Evolutionary conservation across 2,329 filamentous ascomycete genomes (phyloP).

Genomic region (Colletotrichum tofieldiae): DNA sequence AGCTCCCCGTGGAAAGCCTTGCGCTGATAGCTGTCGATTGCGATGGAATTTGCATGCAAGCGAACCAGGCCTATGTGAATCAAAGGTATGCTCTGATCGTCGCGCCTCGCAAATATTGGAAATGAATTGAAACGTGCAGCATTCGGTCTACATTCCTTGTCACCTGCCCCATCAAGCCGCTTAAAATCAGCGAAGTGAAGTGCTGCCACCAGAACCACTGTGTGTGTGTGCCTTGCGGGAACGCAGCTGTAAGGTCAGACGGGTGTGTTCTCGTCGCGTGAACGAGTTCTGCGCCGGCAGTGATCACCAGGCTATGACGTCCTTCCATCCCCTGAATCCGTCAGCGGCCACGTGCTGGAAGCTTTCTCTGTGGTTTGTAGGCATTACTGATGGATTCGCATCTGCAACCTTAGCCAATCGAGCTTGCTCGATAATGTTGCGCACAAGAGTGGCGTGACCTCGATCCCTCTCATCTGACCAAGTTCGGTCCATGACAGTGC

Average conservation of each 20-base stretch:
- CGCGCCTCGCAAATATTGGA: not conserved
- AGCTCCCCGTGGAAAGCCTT: not conserved
- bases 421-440: not conserved
- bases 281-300: not conserved
- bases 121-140: not conserved
- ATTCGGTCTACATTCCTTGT: not conserved
- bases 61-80: not conserved
- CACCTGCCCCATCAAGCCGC: not conserved
- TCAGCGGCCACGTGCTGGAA: not conserved
- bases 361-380: not conserved
- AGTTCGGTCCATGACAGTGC: not conserved
- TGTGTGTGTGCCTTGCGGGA: not conserved
- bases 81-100: not conserved
- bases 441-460: not conserved
- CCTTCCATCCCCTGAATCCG: not conserved
- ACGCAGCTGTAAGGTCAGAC: not conserved
- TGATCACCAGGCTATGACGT: not conserved
- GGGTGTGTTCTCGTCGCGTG: not conserved
- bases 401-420: too few species aligned
- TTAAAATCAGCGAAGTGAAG: not conserved
- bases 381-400: not conserved
- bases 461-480: not conserved
- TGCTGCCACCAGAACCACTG: not conserved
- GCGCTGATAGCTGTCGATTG: not conserved
- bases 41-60: too few species aligned